These are phyloP conservation scores for Tulasnella sp. DNA, from an alignment of 768 basidiomycete genomes.

Conservation along the genomic window DNA sequence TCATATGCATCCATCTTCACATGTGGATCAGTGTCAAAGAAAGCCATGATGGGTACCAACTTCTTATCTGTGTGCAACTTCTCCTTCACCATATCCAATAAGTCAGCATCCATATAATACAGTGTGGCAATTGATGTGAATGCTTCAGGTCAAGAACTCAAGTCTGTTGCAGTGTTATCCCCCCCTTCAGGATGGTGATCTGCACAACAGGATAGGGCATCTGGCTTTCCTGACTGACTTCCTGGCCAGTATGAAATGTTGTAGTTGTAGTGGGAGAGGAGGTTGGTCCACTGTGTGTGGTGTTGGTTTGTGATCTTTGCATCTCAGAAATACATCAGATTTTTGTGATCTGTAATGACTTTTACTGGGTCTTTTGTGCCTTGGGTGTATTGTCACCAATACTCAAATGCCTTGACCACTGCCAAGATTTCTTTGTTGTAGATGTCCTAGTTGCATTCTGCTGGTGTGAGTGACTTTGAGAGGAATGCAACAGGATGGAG, in stretches of 20 bases:
- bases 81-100: not conserved
- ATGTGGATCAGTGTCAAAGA: not conserved
- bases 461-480: slow-evolving; percentile 10
- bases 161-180: not conserved
- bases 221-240: slow-evolving; percentile 1
- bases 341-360: not conserved
- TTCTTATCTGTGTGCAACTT: not conserved
- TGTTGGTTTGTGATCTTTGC: not conserved
- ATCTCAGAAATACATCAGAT: slow-evolving; percentile 15
- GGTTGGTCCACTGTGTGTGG: not conserved
- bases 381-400: not conserved
- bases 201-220: not conserved
- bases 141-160: not conserved
- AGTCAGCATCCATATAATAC: not conserved
- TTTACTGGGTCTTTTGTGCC: not conserved
- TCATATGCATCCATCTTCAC: not conserved
- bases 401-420: slow-evolving; percentile 16
- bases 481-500: slow-evolving; percentile 15
- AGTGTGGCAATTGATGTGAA: not conserved
- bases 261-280: not conserved
- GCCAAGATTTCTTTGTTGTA: slow-evolving; percentile 28
- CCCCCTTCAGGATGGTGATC: not conserved
- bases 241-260: not conserved
- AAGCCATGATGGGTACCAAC: not conserved
- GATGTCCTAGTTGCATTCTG: slow-evolving; percentile 21